A percentile compares a stretch with the other conserved stretches of the same genome.
phyloP scores from a whole-genome alignment of 1,284 basidiomycete genomes.

The Puccinia novopanici region DNA sequence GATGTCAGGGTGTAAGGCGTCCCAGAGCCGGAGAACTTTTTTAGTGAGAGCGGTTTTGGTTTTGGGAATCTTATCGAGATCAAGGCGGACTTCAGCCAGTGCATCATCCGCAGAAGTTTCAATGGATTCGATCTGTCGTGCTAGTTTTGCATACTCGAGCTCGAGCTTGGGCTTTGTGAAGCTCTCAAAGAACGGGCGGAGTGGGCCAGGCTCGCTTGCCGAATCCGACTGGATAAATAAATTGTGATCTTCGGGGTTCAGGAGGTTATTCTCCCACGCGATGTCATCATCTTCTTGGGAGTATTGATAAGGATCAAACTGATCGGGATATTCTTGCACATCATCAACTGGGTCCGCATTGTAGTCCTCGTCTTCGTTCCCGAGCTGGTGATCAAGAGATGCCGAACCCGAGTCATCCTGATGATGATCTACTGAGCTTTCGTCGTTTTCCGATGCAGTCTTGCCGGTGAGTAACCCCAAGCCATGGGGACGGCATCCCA shows the following conservation, averaged over 20 bases:
- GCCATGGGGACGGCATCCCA: background rate
- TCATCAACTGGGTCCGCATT: background rate
- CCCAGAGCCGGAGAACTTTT: constrained; percentile 25
- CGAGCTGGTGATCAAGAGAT: background rate
- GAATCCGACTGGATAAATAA: background rate
- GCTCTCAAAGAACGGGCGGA: constrained; percentile 19
- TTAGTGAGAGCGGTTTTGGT: constrained; percentile 29
- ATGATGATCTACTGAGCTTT: background rate
- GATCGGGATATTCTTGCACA: background rate
- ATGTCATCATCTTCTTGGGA: background rate
- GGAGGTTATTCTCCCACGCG: background rate
- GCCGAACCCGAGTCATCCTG: background rate
- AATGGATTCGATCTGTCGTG: background rate
- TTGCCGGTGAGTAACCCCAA: background rate
- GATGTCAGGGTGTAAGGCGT: background rate
- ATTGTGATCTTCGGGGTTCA: constrained; percentile 3
- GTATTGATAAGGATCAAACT: background rate
- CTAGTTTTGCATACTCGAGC: background rate
- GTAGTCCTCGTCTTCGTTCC: background rate
- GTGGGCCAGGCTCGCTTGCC: background rate
- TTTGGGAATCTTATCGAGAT: constrained; percentile 21
- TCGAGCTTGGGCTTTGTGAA: constrained; percentile 3
- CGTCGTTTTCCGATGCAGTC: background rate
- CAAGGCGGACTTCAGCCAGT: background rate
- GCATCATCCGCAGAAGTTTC: background rate